Evolutionary conservation across 2,329 filamentous ascomycete species (phyloP).

Genomic region (Scedosporium boydii): DNA sequence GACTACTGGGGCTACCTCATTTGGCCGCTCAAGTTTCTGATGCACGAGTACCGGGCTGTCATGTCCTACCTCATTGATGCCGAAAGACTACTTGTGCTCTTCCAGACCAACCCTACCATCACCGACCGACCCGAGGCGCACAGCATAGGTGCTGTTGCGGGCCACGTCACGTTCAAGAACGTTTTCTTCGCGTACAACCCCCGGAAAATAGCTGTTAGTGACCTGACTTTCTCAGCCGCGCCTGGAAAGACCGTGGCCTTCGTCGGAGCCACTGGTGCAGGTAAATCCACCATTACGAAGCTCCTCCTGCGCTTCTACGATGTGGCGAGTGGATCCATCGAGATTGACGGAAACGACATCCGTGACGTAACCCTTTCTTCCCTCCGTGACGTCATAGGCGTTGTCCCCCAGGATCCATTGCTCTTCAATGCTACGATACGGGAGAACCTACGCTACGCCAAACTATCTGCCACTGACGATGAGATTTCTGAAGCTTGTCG

Average conservation of each 20-base stretch:
- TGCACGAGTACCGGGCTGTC: conserved; percentile 9
- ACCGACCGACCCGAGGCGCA: too few species aligned
- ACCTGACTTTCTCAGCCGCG: conserved; percentile 36
- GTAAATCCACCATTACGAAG: conserved; percentile 54
- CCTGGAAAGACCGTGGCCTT: conserved; percentile 49
- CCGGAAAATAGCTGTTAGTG: conserved; percentile 32
- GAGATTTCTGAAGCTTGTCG: conserved; percentile 52
- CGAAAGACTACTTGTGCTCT: too few species aligned
- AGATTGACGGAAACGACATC: conserved; percentile 50
- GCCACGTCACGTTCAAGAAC: too few species aligned
- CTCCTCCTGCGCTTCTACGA: conserved; percentile 54
- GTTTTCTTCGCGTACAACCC: too few species aligned
- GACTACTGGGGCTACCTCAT: conserved; percentile 44
- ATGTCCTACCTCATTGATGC: conserved; percentile 3
- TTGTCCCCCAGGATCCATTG: conserved; percentile 55
- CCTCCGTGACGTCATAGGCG: conserved; percentile 48
- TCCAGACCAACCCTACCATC: too few species aligned
- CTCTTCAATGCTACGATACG: conserved; percentile 57
- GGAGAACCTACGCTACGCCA: conserved; percentile 56
- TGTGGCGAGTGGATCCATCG: conserved; percentile 40
- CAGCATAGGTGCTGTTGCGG: too few species aligned
- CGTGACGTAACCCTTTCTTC: conserved; percentile 47
- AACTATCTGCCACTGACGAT: conserved; percentile 48
- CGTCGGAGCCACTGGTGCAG: conserved; percentile 52
- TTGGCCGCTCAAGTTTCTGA: conserved; percentile 22